Evolutionary conservation across 257 asterid species (phyloP).

Genomic region (Agastache rugosa): DNA sequence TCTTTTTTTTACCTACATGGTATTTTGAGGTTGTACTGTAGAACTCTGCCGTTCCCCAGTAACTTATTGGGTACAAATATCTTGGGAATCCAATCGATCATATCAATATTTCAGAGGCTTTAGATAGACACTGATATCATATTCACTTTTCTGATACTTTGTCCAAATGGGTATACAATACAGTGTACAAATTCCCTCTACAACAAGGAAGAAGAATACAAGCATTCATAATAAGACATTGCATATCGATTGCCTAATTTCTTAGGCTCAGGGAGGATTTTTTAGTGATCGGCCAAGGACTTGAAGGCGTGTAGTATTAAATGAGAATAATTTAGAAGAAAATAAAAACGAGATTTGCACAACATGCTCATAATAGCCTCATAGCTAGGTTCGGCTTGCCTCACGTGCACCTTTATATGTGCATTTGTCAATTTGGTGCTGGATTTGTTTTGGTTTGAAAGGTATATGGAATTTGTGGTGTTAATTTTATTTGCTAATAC

Average conservation of each 20-base stretch:
- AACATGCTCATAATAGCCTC: slow-evolving; percentile 9
- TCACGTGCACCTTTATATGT: slow-evolving; percentile 1
- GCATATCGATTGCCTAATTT: background rate
- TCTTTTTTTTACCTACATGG: slow-evolving; percentile 16
- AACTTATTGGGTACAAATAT: background rate
- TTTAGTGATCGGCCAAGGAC: background rate
- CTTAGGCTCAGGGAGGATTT: background rate
- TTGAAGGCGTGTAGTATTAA: slow-evolving; percentile 5
- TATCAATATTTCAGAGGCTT: background rate
- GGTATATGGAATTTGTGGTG: background rate
- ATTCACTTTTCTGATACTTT: slow-evolving; percentile 12
- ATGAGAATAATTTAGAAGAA: background rate
- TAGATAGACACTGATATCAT: background rate
- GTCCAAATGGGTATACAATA: background rate
- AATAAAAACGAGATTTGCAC: background rate
- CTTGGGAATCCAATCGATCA: background rate
- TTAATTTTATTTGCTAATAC: slow-evolving; percentile 7
- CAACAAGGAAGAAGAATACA: background rate
- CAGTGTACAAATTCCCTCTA: background rate
- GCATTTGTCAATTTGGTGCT: background rate
- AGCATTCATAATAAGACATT: background rate
- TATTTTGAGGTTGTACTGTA: background rate
- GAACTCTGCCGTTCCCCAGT: background rate
- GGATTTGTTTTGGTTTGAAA: background rate
- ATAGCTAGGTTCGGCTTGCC: slow-evolving; percentile 2